These are phyloP conservation scores for Gnomoniopsis sp. DNA, from an alignment of 2,329 filamentous ascomycete genomes.

Conservation along the genomic window DNA sequence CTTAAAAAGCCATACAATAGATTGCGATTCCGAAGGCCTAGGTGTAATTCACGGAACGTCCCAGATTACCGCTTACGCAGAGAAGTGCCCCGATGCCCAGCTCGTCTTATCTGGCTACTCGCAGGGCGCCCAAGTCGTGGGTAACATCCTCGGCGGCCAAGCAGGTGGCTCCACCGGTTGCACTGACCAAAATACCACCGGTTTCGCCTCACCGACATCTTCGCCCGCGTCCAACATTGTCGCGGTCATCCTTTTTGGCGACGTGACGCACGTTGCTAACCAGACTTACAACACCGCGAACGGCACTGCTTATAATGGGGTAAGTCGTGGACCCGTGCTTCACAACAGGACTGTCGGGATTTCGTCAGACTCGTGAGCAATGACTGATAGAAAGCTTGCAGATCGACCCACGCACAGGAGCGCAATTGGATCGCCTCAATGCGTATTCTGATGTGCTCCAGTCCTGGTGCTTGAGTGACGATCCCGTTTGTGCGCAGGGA, in stretches of 20 bases:
- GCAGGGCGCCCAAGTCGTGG: slow-evolving; percentile 13
- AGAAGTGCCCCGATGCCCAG: not conserved
- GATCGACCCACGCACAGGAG: slow-evolving; percentile 28
- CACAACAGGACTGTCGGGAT: no score
- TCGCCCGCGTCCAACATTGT: slow-evolving; percentile 1
- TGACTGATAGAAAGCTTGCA: not conserved
- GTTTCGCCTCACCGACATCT: slow-evolving; percentile 2
- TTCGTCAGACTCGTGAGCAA: no score
- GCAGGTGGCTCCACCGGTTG: slow-evolving; percentile 10
- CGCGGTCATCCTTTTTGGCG: slow-evolving; percentile 12
- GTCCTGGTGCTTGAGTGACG: slow-evolving; percentile 33
- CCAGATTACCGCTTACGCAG: slow-evolving; percentile 11
- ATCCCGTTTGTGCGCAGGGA: slow-evolving; percentile 37
- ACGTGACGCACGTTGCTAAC: slow-evolving; percentile 13
- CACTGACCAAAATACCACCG: slow-evolving; percentile 6
- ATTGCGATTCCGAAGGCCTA: slow-evolving; percentile 9
- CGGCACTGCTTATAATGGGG: slow-evolving; percentile 10
- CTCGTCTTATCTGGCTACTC: not conserved
- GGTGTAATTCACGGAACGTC: slow-evolving; percentile 10
- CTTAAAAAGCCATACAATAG: not conserved
- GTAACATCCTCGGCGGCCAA: slow-evolving; percentile 16
- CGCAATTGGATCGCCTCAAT: slow-evolving; percentile 26
- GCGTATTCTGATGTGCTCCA: slow-evolving; percentile 26
- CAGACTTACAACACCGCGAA: slow-evolving; percentile 15
- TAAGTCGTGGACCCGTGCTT: no score